Conservation (phyloP, 2,329 filamentous ascomycete species). For the Daldinia sp. region DNA sequence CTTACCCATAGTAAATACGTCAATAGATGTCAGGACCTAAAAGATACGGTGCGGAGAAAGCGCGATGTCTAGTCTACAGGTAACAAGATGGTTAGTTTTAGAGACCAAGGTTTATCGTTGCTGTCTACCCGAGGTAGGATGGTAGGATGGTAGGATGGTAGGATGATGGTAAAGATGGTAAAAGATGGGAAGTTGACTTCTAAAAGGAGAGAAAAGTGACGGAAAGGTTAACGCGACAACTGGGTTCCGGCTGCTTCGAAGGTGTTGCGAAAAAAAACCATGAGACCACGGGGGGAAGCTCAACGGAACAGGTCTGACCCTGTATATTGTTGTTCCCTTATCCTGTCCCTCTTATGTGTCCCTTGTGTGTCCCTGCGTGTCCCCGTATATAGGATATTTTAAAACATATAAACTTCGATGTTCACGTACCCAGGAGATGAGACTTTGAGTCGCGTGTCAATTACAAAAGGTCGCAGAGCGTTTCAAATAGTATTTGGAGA, state of each 20-base stretch:
- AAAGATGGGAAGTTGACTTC: constrained; percentile 21
- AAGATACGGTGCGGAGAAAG: constrained; percentile 43
- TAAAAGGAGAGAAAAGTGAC: constrained; percentile 6
- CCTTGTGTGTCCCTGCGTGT: background rate
- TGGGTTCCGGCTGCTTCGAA: constrained; percentile 12
- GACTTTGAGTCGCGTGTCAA: constrained; percentile 54
- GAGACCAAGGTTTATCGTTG: constrained; percentile 7
- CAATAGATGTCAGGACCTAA: constrained; percentile 48
- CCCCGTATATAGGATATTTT: background rate
- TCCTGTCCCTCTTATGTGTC: background rate
- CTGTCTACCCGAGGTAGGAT: constrained; percentile 1
- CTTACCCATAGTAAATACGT: constrained; percentile 62
- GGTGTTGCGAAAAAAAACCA: constrained; percentile 8
- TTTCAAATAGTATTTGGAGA: constrained; percentile 37
- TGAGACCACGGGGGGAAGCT: constrained; percentile 2
- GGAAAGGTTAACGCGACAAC: constrained; percentile 7
- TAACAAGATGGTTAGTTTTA: constrained; percentile 46
- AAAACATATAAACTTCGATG: constrained; percentile 37
- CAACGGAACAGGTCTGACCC: background rate
- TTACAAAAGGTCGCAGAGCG: constrained; percentile 47
- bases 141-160: no score
- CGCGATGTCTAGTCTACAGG: constrained; percentile 45
- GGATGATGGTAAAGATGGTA: no score
- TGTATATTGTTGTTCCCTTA: no score
- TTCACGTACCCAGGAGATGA: constrained; percentile 46